Conservation (phyloP, 768 basidiomycete species). For the Gautieria morchelliformis region DNA sequence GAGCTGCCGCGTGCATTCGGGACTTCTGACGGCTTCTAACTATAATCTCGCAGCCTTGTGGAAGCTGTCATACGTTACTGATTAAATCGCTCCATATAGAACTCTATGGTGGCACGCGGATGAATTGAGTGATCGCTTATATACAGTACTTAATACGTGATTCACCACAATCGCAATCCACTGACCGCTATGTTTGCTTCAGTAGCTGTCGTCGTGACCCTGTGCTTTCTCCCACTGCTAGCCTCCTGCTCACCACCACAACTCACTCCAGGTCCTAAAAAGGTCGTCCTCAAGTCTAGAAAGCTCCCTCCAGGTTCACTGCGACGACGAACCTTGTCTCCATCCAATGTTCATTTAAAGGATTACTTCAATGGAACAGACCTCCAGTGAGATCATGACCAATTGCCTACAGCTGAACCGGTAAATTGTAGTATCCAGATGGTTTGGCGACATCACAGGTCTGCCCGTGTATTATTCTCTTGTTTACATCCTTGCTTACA, state of each 20-base stretch:
- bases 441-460: slow-evolving; percentile 38
- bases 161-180: not conserved
- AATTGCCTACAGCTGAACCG: not conserved
- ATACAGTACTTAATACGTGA: too few relatives aligned
- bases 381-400: slow-evolving; percentile 30
- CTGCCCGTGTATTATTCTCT: not conserved
- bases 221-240: too few relatives aligned
- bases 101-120: too few relatives aligned
- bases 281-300: not conserved
- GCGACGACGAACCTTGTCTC: not conserved
- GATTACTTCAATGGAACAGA: slow-evolving; percentile 47
- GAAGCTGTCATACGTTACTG: too few relatives aligned
- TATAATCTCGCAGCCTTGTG: too few relatives aligned
- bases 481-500: too few relatives aligned
- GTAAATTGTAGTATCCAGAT: slow-evolving; percentile 21
- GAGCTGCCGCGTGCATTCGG: too few relatives aligned
- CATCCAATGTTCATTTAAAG: not conserved
- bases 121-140: too few relatives aligned
- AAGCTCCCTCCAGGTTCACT: too few relatives aligned
- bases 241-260: not conserved
- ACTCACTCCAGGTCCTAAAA: not conserved
- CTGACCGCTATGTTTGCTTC: not conserved
- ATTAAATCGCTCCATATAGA: too few relatives aligned
- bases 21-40: too few relatives aligned
- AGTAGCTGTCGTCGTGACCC: not conserved